Evolutionary conservation across 2,329 filamentous ascomycete species (phyloP), one percentile per base, ranked within the genome.

Genomic region (Colletotrichum zoysiae): DNA sequence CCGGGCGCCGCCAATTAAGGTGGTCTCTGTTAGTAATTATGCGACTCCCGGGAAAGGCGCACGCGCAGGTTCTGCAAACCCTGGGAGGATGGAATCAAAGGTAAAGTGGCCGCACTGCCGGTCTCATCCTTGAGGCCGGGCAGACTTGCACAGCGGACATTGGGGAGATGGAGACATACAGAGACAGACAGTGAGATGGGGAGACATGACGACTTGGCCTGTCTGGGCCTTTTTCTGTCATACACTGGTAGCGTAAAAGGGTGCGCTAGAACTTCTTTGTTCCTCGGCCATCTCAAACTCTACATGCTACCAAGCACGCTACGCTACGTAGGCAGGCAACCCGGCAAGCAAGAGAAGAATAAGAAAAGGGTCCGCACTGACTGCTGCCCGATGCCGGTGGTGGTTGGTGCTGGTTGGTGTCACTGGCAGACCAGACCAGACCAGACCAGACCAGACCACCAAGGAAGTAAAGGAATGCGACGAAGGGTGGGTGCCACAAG

Each of bases 11-110:
- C 42, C 63, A 44, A 70, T 61, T 62, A 62, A 67, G 56, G 57
- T 67, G 20, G 53, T 51, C 63, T 67, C 62, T 51, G 63, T 67
- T 62, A 62, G 64, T 67, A 35, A 71, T 71, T 67, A 62, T 71
- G 68, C 68, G 50, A 50, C 40, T 48, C 38, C 60, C n/a, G 23
- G 48, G 30, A 30, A 30, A 30, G 30, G 68, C 63, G 18, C 42
- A 6, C 0, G 56, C 30, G 56, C 23, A 70, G 20, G 59, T 57
- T 58, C 64, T 60, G 20, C 55, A 58, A 23, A 18, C 23, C 40
- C 30, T 30, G 40, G 3, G 51, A 18, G 18, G 33, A 35, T 26
- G 44, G 40, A 16, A 44, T 44, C 57, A 33, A 42, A 42, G 26
- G 26, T 33, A 18, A 8, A 44, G 16, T 20, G 16, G 4, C 57